Percentiles rank a stretch among this genome's conserved stretches.
phyloP scores from a whole-genome alignment of 2,329 filamentous ascomycete genomes.

The Phoma sp. region DNA sequence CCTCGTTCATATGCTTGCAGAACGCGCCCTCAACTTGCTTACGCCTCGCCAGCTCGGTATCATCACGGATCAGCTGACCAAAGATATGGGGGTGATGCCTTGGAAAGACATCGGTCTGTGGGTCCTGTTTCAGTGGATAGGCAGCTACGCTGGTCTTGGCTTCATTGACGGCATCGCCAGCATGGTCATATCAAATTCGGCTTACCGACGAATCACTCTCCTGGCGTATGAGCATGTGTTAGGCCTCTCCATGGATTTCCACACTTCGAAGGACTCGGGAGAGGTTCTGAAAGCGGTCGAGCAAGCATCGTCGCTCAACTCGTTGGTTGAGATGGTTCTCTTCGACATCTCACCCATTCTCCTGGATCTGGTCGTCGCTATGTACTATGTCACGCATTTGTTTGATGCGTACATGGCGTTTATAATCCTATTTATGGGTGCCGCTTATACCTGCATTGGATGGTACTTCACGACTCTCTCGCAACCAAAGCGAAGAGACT shows the following conservation, averaged over 20 bases:
- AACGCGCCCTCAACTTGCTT: slow-evolving; percentile 76
- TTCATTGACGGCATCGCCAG: slow-evolving; percentile 60
- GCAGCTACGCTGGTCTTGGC: slow-evolving; percentile 59
- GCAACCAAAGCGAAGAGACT: slow-evolving; percentile 49
- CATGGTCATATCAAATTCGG: slow-evolving; percentile 63
- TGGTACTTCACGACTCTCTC: slow-evolving; percentile 52
- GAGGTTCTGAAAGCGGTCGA: slow-evolving; percentile 70
- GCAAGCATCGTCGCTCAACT: slow-evolving; percentile 66
- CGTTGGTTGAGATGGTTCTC: slow-evolving; percentile 64
- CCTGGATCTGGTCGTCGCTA: slow-evolving; percentile 66
- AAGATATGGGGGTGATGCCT: slow-evolving; percentile 55
- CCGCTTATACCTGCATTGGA: slow-evolving; percentile 60
- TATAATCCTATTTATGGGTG: slow-evolving; percentile 47
- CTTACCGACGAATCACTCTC: slow-evolving; percentile 64
- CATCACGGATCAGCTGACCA: slow-evolving; percentile 72
- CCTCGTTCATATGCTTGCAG: slow-evolving; percentile 69
- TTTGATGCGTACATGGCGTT: slow-evolving; percentile 63
- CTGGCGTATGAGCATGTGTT: slow-evolving; percentile 72
- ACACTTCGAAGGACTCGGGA: slow-evolving; percentile 68
- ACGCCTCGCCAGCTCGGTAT: slow-evolving; percentile 83
- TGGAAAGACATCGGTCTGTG: slow-evolving; percentile 62
- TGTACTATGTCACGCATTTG: slow-evolving; percentile 65
- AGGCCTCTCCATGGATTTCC: slow-evolving; percentile 73
- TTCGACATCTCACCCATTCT: slow-evolving; percentile 68
- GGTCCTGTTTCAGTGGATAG: slow-evolving; percentile 55